phyloP scores from a whole-genome alignment of 2,329 filamentous ascomycete species.

The Parastagonospora nodorum region DNA sequence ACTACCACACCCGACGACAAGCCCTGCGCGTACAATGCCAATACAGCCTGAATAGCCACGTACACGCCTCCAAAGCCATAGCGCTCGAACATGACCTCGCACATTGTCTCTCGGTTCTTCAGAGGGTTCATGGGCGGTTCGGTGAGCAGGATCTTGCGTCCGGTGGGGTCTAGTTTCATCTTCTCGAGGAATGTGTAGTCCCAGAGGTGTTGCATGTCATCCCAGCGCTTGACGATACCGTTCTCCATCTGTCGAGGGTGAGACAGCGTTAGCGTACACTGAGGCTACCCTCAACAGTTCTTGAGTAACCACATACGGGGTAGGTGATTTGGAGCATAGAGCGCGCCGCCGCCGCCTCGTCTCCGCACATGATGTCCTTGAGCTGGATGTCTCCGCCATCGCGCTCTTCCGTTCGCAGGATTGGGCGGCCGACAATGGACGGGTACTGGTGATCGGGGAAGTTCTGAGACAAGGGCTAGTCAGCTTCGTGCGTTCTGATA shows the following conservation, averaged over 20 bases:
- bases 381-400: constrained; percentile 70
- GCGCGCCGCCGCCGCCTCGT: constrained; percentile 92
- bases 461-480: constrained; percentile 63
- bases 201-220: constrained; percentile 99
- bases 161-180: constrained; percentile 87
- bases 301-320: constrained; percentile 62
- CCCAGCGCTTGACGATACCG: constrained; percentile 99
- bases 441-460: constrained; percentile 99
- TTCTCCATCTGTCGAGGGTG: constrained; percentile 80
- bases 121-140: constrained; percentile 98
- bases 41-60: constrained; percentile 94
- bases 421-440: constrained; percentile 96
- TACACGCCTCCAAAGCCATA: constrained; percentile 97
- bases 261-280: constrained; percentile 34
- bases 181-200: constrained; percentile 99
- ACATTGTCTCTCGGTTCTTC: constrained; percentile 97
- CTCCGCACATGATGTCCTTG: constrained; percentile 99
- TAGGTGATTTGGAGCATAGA: constrained; percentile 99
- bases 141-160: constrained; percentile 95
- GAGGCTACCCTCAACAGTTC: constrained; percentile 14
- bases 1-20: constrained; percentile 86
- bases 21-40: constrained; percentile 97
- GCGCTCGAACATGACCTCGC: constrained; percentile 97
- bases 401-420: constrained; percentile 93
- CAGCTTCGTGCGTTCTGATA: constrained; percentile 5